A percentile compares a stretch with the other conserved stretches of the same genome.
These are phyloP conservation scores for Mortierella claussenii DNA, from an alignment of 192 early-diverging fungal species.

Conservation along the genomic window DNA sequence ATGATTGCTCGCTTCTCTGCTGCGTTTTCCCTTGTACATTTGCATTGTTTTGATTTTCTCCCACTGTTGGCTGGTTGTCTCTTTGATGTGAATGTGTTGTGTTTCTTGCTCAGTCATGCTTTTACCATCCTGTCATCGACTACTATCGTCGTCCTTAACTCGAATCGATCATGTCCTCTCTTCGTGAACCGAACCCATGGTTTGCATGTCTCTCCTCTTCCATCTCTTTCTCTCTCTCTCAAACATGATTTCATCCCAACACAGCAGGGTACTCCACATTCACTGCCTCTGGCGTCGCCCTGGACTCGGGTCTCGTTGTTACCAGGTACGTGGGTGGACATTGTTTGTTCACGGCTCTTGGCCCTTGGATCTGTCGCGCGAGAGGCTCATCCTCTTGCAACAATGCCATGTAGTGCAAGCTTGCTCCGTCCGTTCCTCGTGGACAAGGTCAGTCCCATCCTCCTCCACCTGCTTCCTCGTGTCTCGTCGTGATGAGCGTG, in stretches of 20 bases:
- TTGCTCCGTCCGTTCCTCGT: conserved; percentile 33
- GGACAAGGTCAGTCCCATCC: conserved; percentile 31
- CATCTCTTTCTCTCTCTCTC: conserved; percentile 7
- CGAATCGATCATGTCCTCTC: too few relatives aligned
- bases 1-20: not conserved
- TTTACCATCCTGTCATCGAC: not conserved
- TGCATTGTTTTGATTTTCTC: not conserved
- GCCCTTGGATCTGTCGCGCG: too few relatives aligned
- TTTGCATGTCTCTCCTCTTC: not conserved
- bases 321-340: conserved; percentile 52
- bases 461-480: not conserved
- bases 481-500: not conserved
- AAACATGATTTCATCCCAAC: conserved; percentile 16
- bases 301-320: conserved; percentile 40
- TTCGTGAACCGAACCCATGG: too few relatives aligned
- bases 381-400: too few relatives aligned
- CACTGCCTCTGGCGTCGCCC: conserved; percentile 45
- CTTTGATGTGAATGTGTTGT: too few relatives aligned
- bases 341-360: too few relatives aligned
- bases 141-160: conserved; percentile 43
- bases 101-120: not conserved
- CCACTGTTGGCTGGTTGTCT: too few relatives aligned
- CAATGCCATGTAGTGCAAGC: conserved; percentile 45
- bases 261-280: conserved; percentile 52
- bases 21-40: not conserved